A percentile compares a stretch with the other conserved stretches of the same genome.
Evolutionary conservation across 2,329 filamentous ascomycete genomes (phyloP).

Genomic region (Xylariomycetidae sp.): DNA sequence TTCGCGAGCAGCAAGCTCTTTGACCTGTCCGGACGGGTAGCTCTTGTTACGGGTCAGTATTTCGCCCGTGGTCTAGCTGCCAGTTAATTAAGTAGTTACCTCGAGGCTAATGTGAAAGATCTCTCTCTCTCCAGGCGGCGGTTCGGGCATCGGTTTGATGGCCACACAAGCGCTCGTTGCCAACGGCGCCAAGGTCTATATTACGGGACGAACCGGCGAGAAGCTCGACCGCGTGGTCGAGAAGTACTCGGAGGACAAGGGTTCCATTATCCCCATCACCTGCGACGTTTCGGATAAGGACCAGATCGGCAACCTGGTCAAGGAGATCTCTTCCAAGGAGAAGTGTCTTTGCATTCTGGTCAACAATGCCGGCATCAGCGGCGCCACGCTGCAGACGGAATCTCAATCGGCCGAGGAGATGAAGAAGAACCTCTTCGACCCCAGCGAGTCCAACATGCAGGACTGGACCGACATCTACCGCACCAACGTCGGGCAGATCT

Average conservation of each 20-base stretch:
- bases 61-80: background rate
- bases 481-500: slow-evolving; percentile 69
- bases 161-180: slow-evolving; percentile 61
- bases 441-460: slow-evolving; percentile 51
- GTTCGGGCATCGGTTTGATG: slow-evolving; percentile 65
- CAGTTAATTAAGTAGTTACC: background rate
- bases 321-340: slow-evolving; percentile 52
- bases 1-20: slow-evolving; percentile 36
- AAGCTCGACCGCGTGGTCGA: slow-evolving; percentile 58
- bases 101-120: background rate
- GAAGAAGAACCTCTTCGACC: slow-evolving; percentile 63
- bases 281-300: slow-evolving; percentile 61
- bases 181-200: slow-evolving; percentile 67
- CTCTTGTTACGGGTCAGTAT: slow-evolving; percentile 38
- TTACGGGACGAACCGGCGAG: slow-evolving; percentile 60
- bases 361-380: slow-evolving; percentile 65
- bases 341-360: slow-evolving; percentile 58
- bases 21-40: slow-evolving; percentile 37
- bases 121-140: slow-evolving; percentile 34
- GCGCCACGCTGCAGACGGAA: slow-evolving; percentile 50
- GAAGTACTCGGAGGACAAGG: slow-evolving; percentile 48
- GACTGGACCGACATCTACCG: slow-evolving; percentile 70
- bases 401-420: slow-evolving; percentile 46
- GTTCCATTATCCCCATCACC: slow-evolving; percentile 55
- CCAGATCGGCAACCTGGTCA: slow-evolving; percentile 52